Conservation (phyloP, 306 rosid species). For the Malus sylvestris region DNA sequence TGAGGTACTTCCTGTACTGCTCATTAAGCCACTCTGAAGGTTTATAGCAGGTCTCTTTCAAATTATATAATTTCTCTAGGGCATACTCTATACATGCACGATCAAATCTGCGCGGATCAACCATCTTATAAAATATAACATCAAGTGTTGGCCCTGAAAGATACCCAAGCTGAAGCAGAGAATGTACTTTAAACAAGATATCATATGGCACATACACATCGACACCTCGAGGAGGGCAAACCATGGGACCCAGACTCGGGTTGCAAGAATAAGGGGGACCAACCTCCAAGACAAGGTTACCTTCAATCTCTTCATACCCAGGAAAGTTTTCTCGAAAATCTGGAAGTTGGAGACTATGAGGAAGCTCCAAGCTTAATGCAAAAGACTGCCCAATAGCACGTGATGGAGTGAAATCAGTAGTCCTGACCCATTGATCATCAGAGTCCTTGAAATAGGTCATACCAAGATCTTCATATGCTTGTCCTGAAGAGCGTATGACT, state of each 20-base stretch:
- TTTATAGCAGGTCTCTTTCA: constrained; percentile 58
- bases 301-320: constrained; percentile 36
- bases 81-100: constrained; percentile 41
- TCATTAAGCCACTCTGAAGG: constrained; percentile 58
- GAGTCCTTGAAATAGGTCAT: constrained; percentile 23
- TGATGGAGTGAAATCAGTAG: constrained; percentile 60
- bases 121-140: constrained; percentile 37
- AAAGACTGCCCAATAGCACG: constrained; percentile 64
- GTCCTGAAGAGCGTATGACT: constrained; percentile 11
- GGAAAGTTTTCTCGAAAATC: constrained; percentile 55
- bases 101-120: constrained; percentile 39
- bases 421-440: constrained; percentile 63
- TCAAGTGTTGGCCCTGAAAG: constrained; percentile 62
- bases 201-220: constrained; percentile 58
- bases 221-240: constrained; percentile 45
- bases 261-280: constrained; percentile 42
- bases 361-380: constrained; percentile 56
- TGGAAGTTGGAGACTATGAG: constrained; percentile 37
- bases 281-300: constrained; percentile 25
- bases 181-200: constrained; percentile 45
- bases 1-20: constrained; percentile 36
- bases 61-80: constrained; percentile 46
- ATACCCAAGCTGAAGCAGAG: constrained; percentile 58
- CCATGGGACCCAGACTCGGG: constrained; percentile 47
- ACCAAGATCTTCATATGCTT: constrained; percentile 2